Percentiles rank a stretch among this genome's conserved stretches.
These are phyloP conservation scores for Dothistroma septosporum DNA, from an alignment of 2,329 filamentous ascomycete genomes.

Conservation along the genomic window DNA sequence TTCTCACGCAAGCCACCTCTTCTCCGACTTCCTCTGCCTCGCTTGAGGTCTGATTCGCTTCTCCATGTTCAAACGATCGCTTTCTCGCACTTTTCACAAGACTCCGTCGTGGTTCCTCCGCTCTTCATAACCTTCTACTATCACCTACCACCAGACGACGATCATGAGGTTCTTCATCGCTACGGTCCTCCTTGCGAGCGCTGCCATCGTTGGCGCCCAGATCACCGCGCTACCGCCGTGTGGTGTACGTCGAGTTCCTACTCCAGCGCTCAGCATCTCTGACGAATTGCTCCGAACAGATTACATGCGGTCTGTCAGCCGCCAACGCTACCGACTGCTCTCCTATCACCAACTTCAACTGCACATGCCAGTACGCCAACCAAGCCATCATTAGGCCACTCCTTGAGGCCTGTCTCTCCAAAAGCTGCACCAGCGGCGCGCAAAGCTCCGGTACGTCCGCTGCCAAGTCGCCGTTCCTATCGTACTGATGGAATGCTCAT, in stretches of 20 bases:
- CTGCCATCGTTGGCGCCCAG: background rate
- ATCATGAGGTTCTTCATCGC: background rate
- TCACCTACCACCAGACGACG: background rate
- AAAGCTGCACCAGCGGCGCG: background rate
- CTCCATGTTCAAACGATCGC: background rate
- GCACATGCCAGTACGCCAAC: background rate
- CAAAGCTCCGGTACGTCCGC: background rate
- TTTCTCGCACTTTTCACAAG: background rate
- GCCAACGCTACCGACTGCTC: background rate
- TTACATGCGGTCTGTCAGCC: background rate
- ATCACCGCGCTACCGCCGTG: background rate
- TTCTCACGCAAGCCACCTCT: no score
- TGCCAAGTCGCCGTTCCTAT: background rate
- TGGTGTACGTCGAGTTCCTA: background rate
- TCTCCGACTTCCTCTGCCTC: no score
- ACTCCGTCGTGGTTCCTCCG: background rate
- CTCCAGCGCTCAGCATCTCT: background rate
- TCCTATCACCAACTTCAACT: background rate
- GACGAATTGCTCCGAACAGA: background rate
- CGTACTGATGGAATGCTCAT: background rate
- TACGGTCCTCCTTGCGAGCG: background rate
- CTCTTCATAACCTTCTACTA: background rate
- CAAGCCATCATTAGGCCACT: background rate
- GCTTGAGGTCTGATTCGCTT: no score
- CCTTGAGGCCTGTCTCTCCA: background rate